Conservation (phyloP, 1,284 basidiomycete species). For the Ustilago trichophora region DNA sequence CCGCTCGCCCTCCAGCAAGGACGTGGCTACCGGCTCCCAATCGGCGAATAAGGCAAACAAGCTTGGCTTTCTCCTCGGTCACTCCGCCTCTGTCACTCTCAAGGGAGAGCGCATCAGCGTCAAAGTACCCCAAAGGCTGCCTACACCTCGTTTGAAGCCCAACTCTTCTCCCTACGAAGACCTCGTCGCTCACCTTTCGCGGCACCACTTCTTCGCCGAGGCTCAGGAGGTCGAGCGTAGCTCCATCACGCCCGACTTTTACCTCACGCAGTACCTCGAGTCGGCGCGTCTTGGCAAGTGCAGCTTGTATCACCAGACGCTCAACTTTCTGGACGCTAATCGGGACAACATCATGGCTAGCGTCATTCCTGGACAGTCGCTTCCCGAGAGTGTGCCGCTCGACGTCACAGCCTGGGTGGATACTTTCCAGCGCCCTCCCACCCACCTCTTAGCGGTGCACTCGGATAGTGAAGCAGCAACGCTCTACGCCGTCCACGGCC, state of each 20-base stretch:
- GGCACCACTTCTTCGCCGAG: conserved; percentile 33
- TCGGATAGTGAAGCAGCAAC: conserved; percentile 21
- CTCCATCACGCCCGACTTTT: conserved; percentile 28
- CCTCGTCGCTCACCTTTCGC: conserved; percentile 30
- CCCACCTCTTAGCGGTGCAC: conserved; percentile 41
- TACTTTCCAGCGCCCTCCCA: conserved; percentile 16
- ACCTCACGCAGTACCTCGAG: conserved; percentile 28
- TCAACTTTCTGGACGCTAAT: conserved; percentile 27
- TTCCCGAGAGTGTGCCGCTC: conserved; percentile 19
- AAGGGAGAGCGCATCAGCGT: conserved; percentile 30
- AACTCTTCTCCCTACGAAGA: conserved; percentile 41
- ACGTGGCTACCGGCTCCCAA: not conserved
- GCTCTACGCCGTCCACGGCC: conserved; percentile 30
- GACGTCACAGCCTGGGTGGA: conserved; percentile 13
- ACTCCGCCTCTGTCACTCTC: conserved; percentile 15
- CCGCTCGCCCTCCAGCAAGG: conserved; percentile 17
- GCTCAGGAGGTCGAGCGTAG: conserved; percentile 16
- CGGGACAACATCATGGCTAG: conserved; percentile 1
- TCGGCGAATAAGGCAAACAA: conserved; percentile 5
- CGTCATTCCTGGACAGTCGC: conserved; percentile 10
- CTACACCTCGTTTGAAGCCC: conserved; percentile 17
- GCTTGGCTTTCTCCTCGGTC: not conserved
- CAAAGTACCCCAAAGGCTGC: conserved; percentile 40
- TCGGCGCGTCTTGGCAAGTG: conserved; percentile 25
- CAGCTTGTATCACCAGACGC: conserved; percentile 38